Evolutionary conservation across 306 rosid genomes (phyloP), one percentile per base, ranked within the genome.

Genomic region (Sicyos edulis): DNA sequence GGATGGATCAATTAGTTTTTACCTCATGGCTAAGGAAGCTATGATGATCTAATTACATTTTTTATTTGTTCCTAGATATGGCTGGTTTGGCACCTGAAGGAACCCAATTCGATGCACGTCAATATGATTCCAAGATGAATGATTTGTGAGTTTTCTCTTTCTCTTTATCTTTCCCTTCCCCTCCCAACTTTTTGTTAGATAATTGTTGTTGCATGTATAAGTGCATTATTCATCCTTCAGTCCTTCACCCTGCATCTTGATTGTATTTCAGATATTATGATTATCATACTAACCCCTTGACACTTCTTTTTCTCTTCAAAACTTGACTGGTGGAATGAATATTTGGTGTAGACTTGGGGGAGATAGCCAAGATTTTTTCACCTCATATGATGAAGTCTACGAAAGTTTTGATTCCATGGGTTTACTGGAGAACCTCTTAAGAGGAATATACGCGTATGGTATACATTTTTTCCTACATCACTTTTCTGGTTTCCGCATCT

Each of bases 401-500:
- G 95, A 86, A 2, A 81, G 84, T 80, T 88, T 83, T 73, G 92
- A 83, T 71, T 74, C 79, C 53, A 87, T 87, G 92, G 92, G 89
- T 24, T 76, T 87, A 89, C 85, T 85, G 74, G 95, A 86, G 85
- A 88, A 88, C 75, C 91, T 88, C 71, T 87, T 86, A 32, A 85
- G 91, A 72, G 89, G 91, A 50, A 86, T 88, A 57, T 88, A 86
- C 80, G 91, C 95, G n/a, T 86, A 86, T 70, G 89, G 95, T 88
- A 83, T 74, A 72, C 10, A 34, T 71, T 45, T 73, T 64, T 7
- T 24, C 57, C 51, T 42, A 24, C 4, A 13, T 7, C 62, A 29
- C 26, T 62, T 63, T 54, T 73, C 50, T 67, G 7, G 34, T 55
- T 21, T 19, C 56, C 22, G 19, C 42, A 0, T 69, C 44, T 51